These are phyloP conservation scores for Rubus parviflorus DNA, from an alignment of 306 rosid species.

Conservation along the genomic window DNA sequence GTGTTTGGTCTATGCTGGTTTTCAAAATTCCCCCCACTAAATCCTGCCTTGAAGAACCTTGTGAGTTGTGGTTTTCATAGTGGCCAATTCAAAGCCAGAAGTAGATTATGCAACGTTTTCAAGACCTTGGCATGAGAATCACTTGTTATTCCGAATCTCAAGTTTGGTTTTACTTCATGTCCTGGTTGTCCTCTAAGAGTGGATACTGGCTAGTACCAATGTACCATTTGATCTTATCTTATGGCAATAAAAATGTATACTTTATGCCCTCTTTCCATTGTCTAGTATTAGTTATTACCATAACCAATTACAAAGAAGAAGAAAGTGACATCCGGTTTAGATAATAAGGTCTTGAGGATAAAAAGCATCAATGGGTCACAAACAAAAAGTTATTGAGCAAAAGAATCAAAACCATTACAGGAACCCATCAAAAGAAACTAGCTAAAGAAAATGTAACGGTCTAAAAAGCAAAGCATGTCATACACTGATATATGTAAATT, in stretches of 20 bases:
- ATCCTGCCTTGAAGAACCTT: slow-evolving; percentile 13
- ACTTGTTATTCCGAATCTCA: slow-evolving; percentile 15
- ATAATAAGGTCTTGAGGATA: background rate
- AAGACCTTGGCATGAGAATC: slow-evolving; percentile 8
- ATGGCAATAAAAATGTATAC: background rate
- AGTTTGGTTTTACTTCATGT: slow-evolving; percentile 1
- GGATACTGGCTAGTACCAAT: background rate
- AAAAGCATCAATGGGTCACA: too few species aligned
- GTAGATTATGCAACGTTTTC: background rate
- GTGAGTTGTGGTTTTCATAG: slow-evolving; percentile 5
- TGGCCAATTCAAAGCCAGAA: slow-evolving; percentile 11
- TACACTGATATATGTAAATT: background rate
- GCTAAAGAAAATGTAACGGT: background rate
- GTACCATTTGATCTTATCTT: slow-evolving; percentile 5
- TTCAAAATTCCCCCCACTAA: slow-evolving; percentile 21
- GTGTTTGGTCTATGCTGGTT: slow-evolving; percentile 23
- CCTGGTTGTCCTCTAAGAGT: background rate
- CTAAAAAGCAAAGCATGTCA: background rate
- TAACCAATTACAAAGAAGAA: background rate
- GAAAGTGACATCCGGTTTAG: background rate
- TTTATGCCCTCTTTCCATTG: slow-evolving; percentile 1
- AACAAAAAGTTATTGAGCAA: background rate
- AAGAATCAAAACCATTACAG: background rate
- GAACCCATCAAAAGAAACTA: background rate
- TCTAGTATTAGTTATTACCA: background rate